Base-by-base conservation (phyloP, 495 filamentous ascomycete genomes). In the Aspergillus hancockii region DNA sequence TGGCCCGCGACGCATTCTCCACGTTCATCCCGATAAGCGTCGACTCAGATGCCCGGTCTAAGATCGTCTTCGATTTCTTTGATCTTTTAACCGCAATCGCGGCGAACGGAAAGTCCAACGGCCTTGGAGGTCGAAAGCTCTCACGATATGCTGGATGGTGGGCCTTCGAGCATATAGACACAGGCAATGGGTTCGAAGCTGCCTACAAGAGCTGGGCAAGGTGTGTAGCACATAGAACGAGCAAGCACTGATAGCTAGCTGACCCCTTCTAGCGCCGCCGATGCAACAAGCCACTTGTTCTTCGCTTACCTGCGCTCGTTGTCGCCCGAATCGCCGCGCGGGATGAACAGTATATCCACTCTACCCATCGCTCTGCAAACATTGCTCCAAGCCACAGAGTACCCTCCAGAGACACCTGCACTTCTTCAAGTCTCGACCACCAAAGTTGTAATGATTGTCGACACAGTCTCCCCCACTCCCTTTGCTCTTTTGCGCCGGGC, bases 131-230 rank as follows among this genome's bases (percentile, higher is more conserved):
- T 6, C 83, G 95, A 50, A 98, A 98, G 72, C 81, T 98, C 36
- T 98, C 94, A 6, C 83, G 94, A 58, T 89, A 97, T 77, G 94
- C 95, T 30, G 92, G 93, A 56, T 98, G 94, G 94, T 98, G 94
- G 94, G 93, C 94, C 0, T 98, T 98, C 73, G 95, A 97, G 67
- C 90, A 94, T 62, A 81, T 71, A 13, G 93, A 98, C 66, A 81
- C 81, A 10, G 89, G 88, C 51, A 93, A 87, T 72, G 95, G 95
- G n/a, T 98, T 98, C 66, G 93, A 98, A 54, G 91, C 90, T 40
- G 91, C 93, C 22, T 98, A 98, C 74, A 91, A 88, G 64, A 83
- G 84, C 18, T 98, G 94, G 94, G 77, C 81, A 63, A 81, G 73
- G 86, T 88, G 71, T 54, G 65, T 58, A 50, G 50, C 12, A 22